phyloP scores from a whole-genome alignment of 2,329 filamentous ascomycete genomes.

The Aspergillus niger region DNA sequence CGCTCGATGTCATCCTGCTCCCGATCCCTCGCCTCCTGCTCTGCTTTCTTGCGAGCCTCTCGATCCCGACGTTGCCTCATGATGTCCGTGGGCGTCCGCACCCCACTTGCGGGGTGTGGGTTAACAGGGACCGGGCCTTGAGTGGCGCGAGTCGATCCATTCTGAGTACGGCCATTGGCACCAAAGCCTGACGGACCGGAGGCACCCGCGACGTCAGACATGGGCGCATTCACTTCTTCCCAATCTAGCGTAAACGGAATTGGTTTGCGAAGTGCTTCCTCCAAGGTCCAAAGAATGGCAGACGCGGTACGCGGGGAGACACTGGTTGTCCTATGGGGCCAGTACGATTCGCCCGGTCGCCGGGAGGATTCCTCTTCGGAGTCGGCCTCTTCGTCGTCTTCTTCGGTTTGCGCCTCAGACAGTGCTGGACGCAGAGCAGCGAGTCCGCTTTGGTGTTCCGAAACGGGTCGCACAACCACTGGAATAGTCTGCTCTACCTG shows the following conservation, averaged over 20 bases:
- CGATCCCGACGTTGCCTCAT: constrained; percentile 83
- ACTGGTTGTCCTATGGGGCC: constrained; percentile 55
- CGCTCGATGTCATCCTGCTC: constrained; percentile 57
- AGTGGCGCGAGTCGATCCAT: constrained; percentile 58
- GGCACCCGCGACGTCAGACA: constrained; percentile 78
- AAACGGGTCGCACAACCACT: constrained; percentile 28
- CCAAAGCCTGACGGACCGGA: constrained; percentile 47
- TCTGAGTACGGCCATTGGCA: constrained; percentile 59
- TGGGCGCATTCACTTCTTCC: constrained; percentile 84
- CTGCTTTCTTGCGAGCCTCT: constrained; percentile 69
- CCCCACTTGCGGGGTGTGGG: constrained; percentile 56
- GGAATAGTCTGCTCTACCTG: constrained; percentile 31
- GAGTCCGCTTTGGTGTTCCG: constrained; percentile 21
- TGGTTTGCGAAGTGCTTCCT: constrained; percentile 83
- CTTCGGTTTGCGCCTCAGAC: constrained; percentile 38
- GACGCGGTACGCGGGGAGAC: constrained; percentile 84
- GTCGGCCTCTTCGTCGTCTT: constrained; percentile 26
- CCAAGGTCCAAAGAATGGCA: constrained; percentile 88
- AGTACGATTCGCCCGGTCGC: constrained; percentile 49
- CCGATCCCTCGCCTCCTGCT: constrained; percentile 62
- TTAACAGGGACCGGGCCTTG: constrained; percentile 57
- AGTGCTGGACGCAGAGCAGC: constrained; percentile 32
- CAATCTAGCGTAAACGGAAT: constrained; percentile 80
- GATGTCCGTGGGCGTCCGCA: constrained; percentile 84
- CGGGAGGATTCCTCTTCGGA: constrained; percentile 35